Evolutionary conservation across 257 asterid genomes (phyloP), one percentile per base, ranked within the genome.

Genomic region (Solanum dulcamara): DNA sequence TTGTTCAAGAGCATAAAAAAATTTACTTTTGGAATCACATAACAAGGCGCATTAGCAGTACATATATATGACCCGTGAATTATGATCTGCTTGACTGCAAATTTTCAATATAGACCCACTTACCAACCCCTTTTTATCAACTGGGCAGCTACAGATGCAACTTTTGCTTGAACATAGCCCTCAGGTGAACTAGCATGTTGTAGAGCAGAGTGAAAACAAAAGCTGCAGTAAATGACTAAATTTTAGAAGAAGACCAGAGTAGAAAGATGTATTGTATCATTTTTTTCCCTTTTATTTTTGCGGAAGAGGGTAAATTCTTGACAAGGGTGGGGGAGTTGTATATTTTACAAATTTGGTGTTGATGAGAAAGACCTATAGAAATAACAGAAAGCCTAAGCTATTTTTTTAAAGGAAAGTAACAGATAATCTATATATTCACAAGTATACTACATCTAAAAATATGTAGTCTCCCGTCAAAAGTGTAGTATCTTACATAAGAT

Each of bases 81-180:
- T 75, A 75, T 7, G 37, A 74, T 75, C 59, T 75, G 81, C 59
- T 42, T 75, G 59, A 44, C 59, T 7, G 40, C 46, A 46, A 86
- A 33, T 81, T 87, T 46, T 62, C 82, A 71, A 81, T 86, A 44
- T 81, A 57, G 70, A 81, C 84, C 87, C 87, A 91, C 97, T 89
- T 88, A 94, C 99, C 99, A 96, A 62, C 99, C 98, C 89, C 98
- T 90, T 93, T 96, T 96, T 87, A 96, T 89, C 91, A 96, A 89
- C 88, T 96, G 99, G 81, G 98, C 94, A 89, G 95, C 98, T 87
- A 94, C 98, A 20, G 98, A 93, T 38, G 95, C 97, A 87, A 95
- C 97, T 91, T 96, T 96, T 64, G 88, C 86, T 72, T 86, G 92
- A 87, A 95, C 99, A 89, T 93, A 96, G 81, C 98, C 97, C 90